phyloP scores from a whole-genome alignment of 2,329 filamentous ascomycete genomes.

The Botrytis sinoallii region DNA sequence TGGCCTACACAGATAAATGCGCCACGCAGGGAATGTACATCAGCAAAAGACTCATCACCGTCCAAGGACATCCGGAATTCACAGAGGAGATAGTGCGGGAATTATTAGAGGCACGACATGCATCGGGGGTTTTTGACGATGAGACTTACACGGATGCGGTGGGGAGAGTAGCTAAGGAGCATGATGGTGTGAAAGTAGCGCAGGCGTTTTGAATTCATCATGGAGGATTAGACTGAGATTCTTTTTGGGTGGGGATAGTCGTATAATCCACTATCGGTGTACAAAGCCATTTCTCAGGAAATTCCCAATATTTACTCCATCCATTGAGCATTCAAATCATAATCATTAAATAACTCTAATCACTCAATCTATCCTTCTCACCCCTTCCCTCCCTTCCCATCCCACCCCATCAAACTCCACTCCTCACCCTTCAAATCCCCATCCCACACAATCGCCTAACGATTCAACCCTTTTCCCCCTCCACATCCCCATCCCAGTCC shows the following conservation, averaged over 20 bases:
- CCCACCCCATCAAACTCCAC: background rate
- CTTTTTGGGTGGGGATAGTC: too few relatives aligned
- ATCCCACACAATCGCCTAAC: too few relatives aligned
- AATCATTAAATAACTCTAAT: too few relatives aligned
- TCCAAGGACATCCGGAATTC: conserved; percentile 89
- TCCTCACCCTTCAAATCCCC: background rate
- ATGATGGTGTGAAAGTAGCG: conserved; percentile 77
- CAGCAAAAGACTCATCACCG: conserved; percentile 63
- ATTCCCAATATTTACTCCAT: background rate
- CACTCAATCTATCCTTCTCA: background rate
- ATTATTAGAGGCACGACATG: conserved; percentile 62
- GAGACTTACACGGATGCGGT: conserved; percentile 67
- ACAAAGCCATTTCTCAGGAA: background rate
- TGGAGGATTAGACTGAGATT: conserved; percentile 45
- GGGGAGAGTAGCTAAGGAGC: conserved; percentile 59
- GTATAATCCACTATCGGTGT: background rate
- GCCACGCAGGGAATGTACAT: conserved; percentile 77
- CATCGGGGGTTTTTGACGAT: conserved; percentile 66
- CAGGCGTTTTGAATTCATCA: conserved; percentile 71
- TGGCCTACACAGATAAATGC: conserved; percentile 66
- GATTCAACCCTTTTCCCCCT: background rate
- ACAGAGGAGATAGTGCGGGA: conserved; percentile 67
- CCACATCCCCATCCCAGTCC: background rate
- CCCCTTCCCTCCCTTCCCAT: background rate
- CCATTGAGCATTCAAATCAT: background rate